These are phyloP conservation scores for Candida coleopterorum DNA, from an alignment of 805 yeast genomes.

Conservation along the genomic window DNA sequence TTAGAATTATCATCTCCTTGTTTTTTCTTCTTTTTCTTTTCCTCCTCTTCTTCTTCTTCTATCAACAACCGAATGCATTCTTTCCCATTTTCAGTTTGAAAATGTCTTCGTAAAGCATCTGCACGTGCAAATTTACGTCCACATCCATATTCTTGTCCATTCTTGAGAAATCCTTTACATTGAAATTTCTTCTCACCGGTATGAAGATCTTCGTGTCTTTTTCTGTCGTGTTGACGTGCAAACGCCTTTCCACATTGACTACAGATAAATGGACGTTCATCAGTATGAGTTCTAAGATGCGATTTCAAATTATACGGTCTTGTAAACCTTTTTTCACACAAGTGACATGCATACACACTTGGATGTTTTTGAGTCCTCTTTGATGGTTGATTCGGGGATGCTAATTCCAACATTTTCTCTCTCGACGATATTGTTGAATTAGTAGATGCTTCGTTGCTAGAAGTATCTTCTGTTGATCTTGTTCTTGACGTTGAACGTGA, in stretches of 20 bases:
- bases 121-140: constrained; percentile 44
- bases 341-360: constrained; percentile 67
- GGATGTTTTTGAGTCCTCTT: constrained; percentile 68
- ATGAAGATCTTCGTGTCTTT: constrained; percentile 52
- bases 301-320: constrained; percentile 91
- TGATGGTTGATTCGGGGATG: constrained; percentile 49
- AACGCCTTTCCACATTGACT: constrained; percentile 74
- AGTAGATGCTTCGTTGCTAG: constrained; percentile 22
- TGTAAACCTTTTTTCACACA: constrained; percentile 85
- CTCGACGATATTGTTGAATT: constrained; percentile 25
- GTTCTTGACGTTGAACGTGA: too few relatives aligned
- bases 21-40: constrained; percentile 1
- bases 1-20: neutral
- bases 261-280: constrained; percentile 75
- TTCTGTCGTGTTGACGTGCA: constrained; percentile 44
- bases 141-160: constrained; percentile 47
- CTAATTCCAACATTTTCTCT: constrained; percentile 63
- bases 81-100: constrained; percentile 44
- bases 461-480: constrained; percentile 8
- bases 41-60: constrained; percentile 37
- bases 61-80: constrained; percentile 36
- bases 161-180: constrained; percentile 60
- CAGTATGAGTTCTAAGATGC: constrained; percentile 86
- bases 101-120: constrained; percentile 42
- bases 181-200: constrained; percentile 71